Evolutionary conservation across 768 basidiomycete species (phyloP), one percentile per base, ranked within the genome.

Genomic region (Macrolepiota albuminosa): DNA sequence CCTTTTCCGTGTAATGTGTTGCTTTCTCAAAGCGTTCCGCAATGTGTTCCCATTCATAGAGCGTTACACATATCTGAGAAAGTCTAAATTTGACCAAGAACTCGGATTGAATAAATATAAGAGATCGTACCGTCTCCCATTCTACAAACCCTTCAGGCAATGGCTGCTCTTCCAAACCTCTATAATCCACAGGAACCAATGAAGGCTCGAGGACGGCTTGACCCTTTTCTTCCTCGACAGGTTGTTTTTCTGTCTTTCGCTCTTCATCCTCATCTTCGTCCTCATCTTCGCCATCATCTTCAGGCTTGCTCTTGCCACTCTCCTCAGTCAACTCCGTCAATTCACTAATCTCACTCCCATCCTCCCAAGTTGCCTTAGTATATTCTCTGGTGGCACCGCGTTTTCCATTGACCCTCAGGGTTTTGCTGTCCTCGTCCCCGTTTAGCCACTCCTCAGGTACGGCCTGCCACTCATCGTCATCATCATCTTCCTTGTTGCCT

Each of bases 41-140:
- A 48, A 94, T 82, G 52, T 81, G 80, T 63, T 93, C 88, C 94
- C 94, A 98, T 63, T 98, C 93, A 13, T 81, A 76, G 2, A 93
- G 78, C 16, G 89, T 90, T 6, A 87, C 84, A 67, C 92, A 94
- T 63, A 95, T 84, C 93, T 95, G 62, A 24, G 49, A 18, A 26
- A 0, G 54, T 46, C 18, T 6, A 31, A 24, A n/a, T 11, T 24
- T 24, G 46, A 36, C 24, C 56, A 54, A 43, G 24, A 18, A 31
- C 14, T 24, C 18, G 24, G 10, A 37, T 11, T 11, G 39, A 24
- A 16, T 16, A 6, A 16, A 21, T 33, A 29, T 8, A 26, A 42
- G 40, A 31, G 10, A 54, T 37, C 85, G 67, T 60, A 93, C 95
- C 66, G 90, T 89, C 76, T 96, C 92, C 95, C 95, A 98, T 72